These are phyloP conservation scores for Neopestalotiopsis sp. DNA, from an alignment of 2,329 filamentous ascomycete species.

Conservation along the genomic window DNA sequence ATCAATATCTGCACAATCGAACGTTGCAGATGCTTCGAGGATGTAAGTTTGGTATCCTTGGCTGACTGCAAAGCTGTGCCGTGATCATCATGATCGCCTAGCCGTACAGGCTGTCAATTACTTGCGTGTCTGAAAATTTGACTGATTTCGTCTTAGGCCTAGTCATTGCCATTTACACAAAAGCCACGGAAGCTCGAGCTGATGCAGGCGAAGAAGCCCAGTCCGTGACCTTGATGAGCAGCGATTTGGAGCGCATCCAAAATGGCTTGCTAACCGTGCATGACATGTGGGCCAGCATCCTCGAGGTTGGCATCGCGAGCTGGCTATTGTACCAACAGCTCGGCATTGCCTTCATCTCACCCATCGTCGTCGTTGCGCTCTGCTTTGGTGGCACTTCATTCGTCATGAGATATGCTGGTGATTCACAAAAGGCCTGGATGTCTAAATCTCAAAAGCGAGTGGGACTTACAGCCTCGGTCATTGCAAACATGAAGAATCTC, in stretches of 20 bases:
- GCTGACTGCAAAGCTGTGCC: background rate
- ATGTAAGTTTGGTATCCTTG: slow-evolving; percentile 21
- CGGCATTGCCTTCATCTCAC: slow-evolving; percentile 52
- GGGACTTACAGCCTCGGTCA: slow-evolving; percentile 37
- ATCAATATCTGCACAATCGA: slow-evolving; percentile 18
- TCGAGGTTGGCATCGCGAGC: slow-evolving; percentile 50
- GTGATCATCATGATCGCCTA: background rate
- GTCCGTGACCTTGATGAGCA: slow-evolving; percentile 52
- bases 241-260: slow-evolving; percentile 50
- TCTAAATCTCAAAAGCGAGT: slow-evolving; percentile 38
- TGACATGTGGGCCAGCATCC: slow-evolving; percentile 44
- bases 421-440: slow-evolving; percentile 43
- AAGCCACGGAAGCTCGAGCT: slow-evolving; percentile 35
- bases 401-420: slow-evolving; percentile 31
- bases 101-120: background rate
- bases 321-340: slow-evolving; percentile 54
- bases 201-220: slow-evolving; percentile 41
- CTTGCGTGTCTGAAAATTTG: background rate
- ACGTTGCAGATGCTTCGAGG: slow-evolving; percentile 36
- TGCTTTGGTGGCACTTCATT: slow-evolving; percentile 26
- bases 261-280: slow-evolving; percentile 42
- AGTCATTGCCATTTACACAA: slow-evolving; percentile 38
- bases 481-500: slow-evolving; percentile 48
- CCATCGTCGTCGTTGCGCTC: slow-evolving; percentile 48
- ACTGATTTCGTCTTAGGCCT: slow-evolving; percentile 24